Conservation (phyloP, 371 early-diverging fungal species). For the Mucor mucedo region DNA sequence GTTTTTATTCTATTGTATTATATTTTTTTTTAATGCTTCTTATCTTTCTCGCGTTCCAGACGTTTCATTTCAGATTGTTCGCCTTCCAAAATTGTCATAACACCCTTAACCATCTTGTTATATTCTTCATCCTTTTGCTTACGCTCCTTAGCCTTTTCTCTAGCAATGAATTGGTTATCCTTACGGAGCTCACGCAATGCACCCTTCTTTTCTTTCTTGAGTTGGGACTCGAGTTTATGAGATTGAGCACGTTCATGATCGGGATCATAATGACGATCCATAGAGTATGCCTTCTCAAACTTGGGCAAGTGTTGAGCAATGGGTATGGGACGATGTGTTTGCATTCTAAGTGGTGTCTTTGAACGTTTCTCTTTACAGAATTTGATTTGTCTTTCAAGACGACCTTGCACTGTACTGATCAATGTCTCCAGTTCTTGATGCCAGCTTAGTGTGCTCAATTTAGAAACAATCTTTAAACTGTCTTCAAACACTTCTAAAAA, state of each 20-base stretch:
- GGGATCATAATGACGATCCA: conserved; percentile 85
- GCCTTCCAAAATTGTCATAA: conserved; percentile 78
- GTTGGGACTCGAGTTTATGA: conserved; percentile 77
- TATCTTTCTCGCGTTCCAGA: conserved; percentile 60
- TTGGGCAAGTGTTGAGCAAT: conserved; percentile 89
- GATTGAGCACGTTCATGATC: conserved; percentile 75
- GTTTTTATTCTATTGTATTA: not conserved
- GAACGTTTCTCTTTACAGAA: conserved; percentile 63
- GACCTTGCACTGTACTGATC: conserved; percentile 38
- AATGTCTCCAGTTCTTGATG: conserved; percentile 33
- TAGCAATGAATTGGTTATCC: conserved; percentile 88
- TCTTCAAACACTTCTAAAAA: conserved; percentile 67
- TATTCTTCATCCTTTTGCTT: conserved; percentile 85
- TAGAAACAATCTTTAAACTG: conserved; percentile 42
- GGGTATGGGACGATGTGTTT: conserved; percentile 86
- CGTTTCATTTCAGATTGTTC: conserved; percentile 83
- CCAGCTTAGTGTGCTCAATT: conserved; percentile 31
- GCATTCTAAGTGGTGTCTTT: conserved; percentile 78
- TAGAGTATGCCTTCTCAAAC: conserved; percentile 83
- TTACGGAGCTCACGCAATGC: conserved; percentile 93
- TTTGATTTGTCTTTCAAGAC: conserved; percentile 57
- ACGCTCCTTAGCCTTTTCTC: conserved; percentile 69
- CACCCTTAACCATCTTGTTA: conserved; percentile 84
- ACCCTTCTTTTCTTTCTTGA: conserved; percentile 91
- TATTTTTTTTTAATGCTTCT: conserved; percentile 11